Conservation (phyloP, 495 filamentous ascomycete species). For the Penicillium maclennaniae region DNA sequence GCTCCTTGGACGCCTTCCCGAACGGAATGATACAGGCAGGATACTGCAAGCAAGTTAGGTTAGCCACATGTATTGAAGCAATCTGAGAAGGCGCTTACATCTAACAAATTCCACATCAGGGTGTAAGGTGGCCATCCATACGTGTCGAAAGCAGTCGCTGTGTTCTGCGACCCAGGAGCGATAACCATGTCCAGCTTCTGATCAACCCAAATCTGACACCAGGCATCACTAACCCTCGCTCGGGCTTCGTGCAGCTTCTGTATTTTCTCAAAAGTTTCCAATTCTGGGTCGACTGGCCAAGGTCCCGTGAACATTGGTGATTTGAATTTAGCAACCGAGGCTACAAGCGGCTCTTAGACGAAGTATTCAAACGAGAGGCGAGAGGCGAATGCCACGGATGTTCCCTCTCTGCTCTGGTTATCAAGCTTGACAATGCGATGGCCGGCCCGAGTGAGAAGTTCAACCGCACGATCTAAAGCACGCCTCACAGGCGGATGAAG, state of each 20-base stretch:
- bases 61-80: too few relatives aligned
- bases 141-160: conserved; percentile 45
- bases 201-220: conserved; percentile 25
- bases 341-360: conserved; percentile 26
- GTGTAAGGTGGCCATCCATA: conserved; percentile 48
- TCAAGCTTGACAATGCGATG: conserved; percentile 42
- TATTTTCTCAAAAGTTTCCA: conserved; percentile 16
- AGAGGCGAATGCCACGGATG: conserved; percentile 16
- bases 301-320: conserved; percentile 22
- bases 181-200: conserved; percentile 44
- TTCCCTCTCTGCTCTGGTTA: conserved; percentile 4
- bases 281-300: conserved; percentile 24
- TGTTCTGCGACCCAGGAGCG: conserved; percentile 43
- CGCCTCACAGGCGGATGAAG: conserved; percentile 52
- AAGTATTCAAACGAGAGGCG: conserved; percentile 30
- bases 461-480: conserved; percentile 40
- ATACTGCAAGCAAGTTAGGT: conserved; percentile 20
- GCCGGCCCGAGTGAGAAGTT: conserved; percentile 33
- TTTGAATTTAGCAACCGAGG: conserved; percentile 14
- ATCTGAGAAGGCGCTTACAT: conserved; percentile 35
- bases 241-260: conserved; percentile 19
- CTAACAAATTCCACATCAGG: conserved; percentile 46
- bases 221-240: conserved; percentile 10
- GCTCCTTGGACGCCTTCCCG: conserved; percentile 27
- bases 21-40: conserved; percentile 35